These are phyloP conservation scores for Tulasnella sp. DNA, from an alignment of 768 basidiomycete genomes.

Conservation along the genomic window DNA sequence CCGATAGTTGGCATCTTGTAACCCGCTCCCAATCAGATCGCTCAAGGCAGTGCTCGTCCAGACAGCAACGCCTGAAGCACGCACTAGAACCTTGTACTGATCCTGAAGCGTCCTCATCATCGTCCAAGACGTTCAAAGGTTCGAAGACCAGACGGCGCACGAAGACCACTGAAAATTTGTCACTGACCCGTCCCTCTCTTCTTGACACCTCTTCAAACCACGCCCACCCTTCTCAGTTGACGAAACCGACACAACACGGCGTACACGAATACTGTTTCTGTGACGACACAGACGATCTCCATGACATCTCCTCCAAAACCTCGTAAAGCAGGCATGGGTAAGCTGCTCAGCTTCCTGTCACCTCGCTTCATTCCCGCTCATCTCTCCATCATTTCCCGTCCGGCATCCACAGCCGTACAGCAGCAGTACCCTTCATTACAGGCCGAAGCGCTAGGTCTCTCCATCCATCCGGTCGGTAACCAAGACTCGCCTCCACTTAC, in stretches of 20 bases:
- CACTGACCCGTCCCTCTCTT: slow-evolving; percentile 1
- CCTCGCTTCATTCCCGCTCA: neutral
- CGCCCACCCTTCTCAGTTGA: slow-evolving; percentile 2
- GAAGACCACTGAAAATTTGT: neutral
- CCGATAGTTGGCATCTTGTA: neutral
- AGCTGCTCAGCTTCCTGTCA: neutral
- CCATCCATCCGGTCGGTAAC: slow-evolving; percentile 6
- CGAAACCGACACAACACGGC: neutral
- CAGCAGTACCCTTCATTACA: slow-evolving; percentile 2
- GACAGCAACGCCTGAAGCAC: slow-evolving; percentile 8
- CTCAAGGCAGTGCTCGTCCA: slow-evolving; percentile 1
- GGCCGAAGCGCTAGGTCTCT: slow-evolving; percentile 12
- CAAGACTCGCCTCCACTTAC: slow-evolving; percentile 8
- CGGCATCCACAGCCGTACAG: neutral
- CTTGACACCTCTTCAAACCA: neutral
- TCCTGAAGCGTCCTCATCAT: neutral
- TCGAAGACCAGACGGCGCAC: neutral
- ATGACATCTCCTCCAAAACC: neutral
- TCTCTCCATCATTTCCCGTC: neutral
- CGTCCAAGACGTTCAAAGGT: neutral
- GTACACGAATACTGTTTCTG: neutral
- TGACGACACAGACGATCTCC: neutral
- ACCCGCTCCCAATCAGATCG: neutral
- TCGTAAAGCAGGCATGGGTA: neutral
- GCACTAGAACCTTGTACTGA: neutral